Conservation (phyloP, 805 yeast genomes). For the Starmerella sirachaensis region DNA sequence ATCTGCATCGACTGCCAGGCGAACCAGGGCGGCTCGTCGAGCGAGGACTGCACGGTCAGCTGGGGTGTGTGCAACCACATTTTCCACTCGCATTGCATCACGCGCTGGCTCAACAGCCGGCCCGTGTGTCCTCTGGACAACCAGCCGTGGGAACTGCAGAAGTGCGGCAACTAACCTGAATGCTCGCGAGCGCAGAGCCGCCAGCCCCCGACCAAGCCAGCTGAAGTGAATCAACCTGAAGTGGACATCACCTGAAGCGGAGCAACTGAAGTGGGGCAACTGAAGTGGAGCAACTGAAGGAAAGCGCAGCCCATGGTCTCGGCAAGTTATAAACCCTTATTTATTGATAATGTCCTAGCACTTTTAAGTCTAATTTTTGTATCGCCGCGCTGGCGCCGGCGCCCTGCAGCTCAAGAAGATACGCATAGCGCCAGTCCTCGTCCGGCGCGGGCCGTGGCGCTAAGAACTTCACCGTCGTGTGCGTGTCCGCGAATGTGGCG, state of each 20-base stretch:
- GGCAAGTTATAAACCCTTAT: too few relatives aligned
- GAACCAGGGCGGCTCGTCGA: conserved; percentile 47
- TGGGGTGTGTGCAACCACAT: conserved; percentile 98
- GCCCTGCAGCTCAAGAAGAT: not conserved
- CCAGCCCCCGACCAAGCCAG: too few relatives aligned
- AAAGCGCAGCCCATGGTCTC: too few relatives aligned
- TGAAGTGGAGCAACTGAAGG: too few relatives aligned
- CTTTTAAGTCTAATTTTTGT: too few relatives aligned
- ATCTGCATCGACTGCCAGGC: conserved; percentile 95
- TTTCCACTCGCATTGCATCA: conserved; percentile 95
- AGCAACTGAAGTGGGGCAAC: too few relatives aligned
- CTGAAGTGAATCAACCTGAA: too few relatives aligned
- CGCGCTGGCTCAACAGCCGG: conserved; percentile 89
- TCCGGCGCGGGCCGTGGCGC: conserved; percentile 6
- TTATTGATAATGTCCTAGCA: too few relatives aligned
- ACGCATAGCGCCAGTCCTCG: conserved; percentile 1
- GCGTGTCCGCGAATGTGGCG: not conserved
- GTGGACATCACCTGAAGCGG: too few relatives aligned
- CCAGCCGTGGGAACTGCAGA: conserved; percentile 71
- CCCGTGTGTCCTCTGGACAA: conserved; percentile 95
- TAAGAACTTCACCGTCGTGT: not conserved
- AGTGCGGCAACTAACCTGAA: conserved; percentile 59
- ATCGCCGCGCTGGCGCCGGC: not conserved
- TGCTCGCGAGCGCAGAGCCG: too few relatives aligned
- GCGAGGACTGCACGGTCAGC: conserved; percentile 81